Conservation (phyloP, 768 basidiomycete species). For the Xerocomellus dryophilus region DNA sequence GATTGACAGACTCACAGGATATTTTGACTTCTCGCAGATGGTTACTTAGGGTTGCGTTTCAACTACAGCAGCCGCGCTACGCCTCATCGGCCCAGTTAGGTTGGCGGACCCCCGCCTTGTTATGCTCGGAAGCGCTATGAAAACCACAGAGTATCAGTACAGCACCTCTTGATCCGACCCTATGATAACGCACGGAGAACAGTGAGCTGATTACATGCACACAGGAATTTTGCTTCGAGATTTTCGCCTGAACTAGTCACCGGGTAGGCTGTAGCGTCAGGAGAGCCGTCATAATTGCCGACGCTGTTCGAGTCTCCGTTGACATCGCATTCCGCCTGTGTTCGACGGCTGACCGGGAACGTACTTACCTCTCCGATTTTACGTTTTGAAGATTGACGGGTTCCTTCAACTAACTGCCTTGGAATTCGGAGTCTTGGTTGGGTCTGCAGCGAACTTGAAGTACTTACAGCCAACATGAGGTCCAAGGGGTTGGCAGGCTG, state of each 20-base stretch:
- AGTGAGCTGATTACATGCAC: background rate
- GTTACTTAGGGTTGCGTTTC: background rate
- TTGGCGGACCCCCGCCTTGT: background rate
- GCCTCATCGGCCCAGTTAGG: background rate
- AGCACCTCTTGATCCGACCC: background rate
- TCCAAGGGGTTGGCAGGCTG: too few species aligned
- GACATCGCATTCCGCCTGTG: background rate
- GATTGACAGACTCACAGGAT: background rate
- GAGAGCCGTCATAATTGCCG: background rate
- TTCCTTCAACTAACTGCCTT: too few species aligned
- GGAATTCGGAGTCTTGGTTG: background rate
- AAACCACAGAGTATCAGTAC: background rate
- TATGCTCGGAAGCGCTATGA: background rate
- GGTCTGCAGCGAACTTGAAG: too few species aligned
- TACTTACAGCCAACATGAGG: background rate
- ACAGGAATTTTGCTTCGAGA: background rate
- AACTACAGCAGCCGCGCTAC: too few species aligned
- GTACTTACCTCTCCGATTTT: background rate
- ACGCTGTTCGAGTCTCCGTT: background rate
- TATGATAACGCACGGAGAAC: background rate
- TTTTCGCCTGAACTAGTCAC: background rate
- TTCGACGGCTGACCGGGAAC: background rate
- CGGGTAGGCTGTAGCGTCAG: background rate
- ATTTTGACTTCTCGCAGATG: too few species aligned
- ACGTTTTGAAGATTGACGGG: too few species aligned